Percentiles rank a stretch among this genome's conserved stretches.
Evolutionary conservation across 2,329 filamentous ascomycete species (phyloP).

Genomic region (Plectosphaerella cucumerina): DNA sequence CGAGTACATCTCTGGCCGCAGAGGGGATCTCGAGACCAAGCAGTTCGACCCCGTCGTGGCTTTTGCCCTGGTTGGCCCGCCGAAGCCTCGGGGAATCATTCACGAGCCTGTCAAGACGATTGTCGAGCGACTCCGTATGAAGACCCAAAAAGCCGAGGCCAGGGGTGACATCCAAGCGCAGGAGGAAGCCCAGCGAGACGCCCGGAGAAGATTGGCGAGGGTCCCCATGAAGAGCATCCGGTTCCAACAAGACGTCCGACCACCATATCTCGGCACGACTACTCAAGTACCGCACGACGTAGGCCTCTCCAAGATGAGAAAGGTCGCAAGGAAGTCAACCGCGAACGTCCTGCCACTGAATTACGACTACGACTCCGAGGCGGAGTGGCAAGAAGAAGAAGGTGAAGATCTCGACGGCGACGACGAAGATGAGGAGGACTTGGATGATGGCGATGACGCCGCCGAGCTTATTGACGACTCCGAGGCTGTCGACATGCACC

Average conservation of each 20-base stretch:
- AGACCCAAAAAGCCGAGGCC: slow-evolving; percentile 33
- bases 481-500: slow-evolving; percentile 58
- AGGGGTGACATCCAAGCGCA: slow-evolving; percentile 28
- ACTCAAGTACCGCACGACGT: slow-evolving; percentile 52
- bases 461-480: slow-evolving; percentile 87
- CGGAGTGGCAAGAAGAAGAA: slow-evolving; percentile 76
- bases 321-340: slow-evolving; percentile 50
- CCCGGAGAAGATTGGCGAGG: slow-evolving; percentile 36
- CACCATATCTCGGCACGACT: slow-evolving; percentile 69
- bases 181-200: slow-evolving; percentile 25
- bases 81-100: slow-evolving; percentile 38
- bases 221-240: slow-evolving; percentile 61
- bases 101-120: slow-evolving; percentile 56
- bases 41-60: slow-evolving; percentile 38
- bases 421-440: slow-evolving; percentile 65
- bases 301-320: slow-evolving; percentile 40
- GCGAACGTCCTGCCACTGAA: slow-evolving; percentile 57
- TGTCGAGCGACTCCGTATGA: slow-evolving; percentile 50
- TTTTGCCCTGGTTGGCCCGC: slow-evolving; percentile 39
- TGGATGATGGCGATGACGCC: slow-evolving; percentile 79
- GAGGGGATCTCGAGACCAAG: neutral
- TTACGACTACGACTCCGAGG: slow-evolving; percentile 85
- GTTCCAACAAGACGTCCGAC: slow-evolving; percentile 62
- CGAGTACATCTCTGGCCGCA: slow-evolving; percentile 43
- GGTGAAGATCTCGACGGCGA: slow-evolving; percentile 66